These are phyloP conservation scores for Penicillium simplicissimum DNA, from an alignment of 495 filamentous ascomycete species.

Conservation along the genomic window DNA sequence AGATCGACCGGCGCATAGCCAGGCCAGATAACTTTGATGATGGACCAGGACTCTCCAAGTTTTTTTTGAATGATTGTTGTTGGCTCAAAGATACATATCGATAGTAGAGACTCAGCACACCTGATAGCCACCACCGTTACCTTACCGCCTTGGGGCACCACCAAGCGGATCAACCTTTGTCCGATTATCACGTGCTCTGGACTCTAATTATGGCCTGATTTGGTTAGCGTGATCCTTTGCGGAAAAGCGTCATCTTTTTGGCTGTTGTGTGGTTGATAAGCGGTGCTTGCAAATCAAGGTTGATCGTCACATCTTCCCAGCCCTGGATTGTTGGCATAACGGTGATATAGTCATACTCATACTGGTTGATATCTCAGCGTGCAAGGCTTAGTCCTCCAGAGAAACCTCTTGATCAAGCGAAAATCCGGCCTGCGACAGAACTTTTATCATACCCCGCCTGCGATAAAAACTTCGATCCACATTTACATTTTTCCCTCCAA, in stretches of 20 bases:
- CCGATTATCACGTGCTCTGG: conserved; percentile 7
- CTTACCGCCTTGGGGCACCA: conserved; percentile 28
- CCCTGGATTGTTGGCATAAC: neutral
- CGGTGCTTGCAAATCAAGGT: conserved; percentile 6
- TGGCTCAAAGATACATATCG: neutral
- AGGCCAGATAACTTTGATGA: neutral
- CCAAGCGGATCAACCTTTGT: conserved; percentile 5
- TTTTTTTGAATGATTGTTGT: neutral
- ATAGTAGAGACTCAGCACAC: conserved; percentile 17
- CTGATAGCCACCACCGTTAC: conserved; percentile 21
- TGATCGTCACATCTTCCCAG: neutral
- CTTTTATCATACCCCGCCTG: conserved; percentile 34
- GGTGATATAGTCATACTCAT: neutral
- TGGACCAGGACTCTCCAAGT: neutral
- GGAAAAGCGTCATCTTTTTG: conserved; percentile 24
- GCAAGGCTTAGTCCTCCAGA: neutral
- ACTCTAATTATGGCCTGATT: neutral
- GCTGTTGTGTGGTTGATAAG: conserved; percentile 24
- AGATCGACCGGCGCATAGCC: conserved; percentile 31
- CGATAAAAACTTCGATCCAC: conserved; percentile 27
- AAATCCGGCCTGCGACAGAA: conserved; percentile 16
- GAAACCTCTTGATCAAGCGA: neutral
- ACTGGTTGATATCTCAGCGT: neutral
- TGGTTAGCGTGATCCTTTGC: neutral
- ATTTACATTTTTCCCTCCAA: conserved; percentile 15